Evolutionary conservation across 2,329 filamentous ascomycete genomes (phyloP).

Genomic region (Apiospora arundinis): DNA sequence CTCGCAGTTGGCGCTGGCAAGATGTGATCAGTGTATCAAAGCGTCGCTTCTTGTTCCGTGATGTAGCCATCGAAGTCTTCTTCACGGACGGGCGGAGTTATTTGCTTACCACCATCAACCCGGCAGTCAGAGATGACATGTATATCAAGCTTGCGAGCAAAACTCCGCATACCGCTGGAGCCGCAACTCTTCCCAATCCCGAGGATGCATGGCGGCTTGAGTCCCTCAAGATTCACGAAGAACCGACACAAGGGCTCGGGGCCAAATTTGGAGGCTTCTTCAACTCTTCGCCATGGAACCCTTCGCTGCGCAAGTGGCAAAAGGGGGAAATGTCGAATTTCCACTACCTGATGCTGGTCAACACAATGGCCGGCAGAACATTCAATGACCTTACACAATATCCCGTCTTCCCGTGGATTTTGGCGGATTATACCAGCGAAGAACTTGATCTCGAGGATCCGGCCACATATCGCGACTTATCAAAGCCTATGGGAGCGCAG

Average conservation of each 20-base stretch:
- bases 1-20: constrained; percentile 89
- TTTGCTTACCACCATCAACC: constrained; percentile 82
- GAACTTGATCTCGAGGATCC: constrained; percentile 88
- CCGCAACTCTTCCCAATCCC: constrained; percentile 72
- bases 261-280: constrained; percentile 94
- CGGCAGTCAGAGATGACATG: constrained; percentile 77
- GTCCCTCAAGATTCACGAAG: constrained; percentile 72
- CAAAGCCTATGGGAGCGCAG: constrained; percentile 96
- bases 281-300: constrained; percentile 80
- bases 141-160: constrained; percentile 77
- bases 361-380: constrained; percentile 94
- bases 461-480: constrained; percentile 85
- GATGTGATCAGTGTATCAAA: constrained; percentile 97
- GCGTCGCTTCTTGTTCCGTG: constrained; percentile 90
- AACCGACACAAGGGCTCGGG: constrained; percentile 69
- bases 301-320: constrained; percentile 88
- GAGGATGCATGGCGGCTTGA: constrained; percentile 95
- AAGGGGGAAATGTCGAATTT: constrained; percentile 98
- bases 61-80: constrained; percentile 96
- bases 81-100: constrained; percentile 98
- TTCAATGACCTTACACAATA: constrained; percentile 99
- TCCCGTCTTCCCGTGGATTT: constrained; percentile 95
- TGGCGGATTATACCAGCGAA: constrained; percentile 94
- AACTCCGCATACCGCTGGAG: constrained; percentile 79
- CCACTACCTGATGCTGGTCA: constrained; percentile 97